Conservation (phyloP, 208 protist species). For the Trypanosoma vivax region DNA sequence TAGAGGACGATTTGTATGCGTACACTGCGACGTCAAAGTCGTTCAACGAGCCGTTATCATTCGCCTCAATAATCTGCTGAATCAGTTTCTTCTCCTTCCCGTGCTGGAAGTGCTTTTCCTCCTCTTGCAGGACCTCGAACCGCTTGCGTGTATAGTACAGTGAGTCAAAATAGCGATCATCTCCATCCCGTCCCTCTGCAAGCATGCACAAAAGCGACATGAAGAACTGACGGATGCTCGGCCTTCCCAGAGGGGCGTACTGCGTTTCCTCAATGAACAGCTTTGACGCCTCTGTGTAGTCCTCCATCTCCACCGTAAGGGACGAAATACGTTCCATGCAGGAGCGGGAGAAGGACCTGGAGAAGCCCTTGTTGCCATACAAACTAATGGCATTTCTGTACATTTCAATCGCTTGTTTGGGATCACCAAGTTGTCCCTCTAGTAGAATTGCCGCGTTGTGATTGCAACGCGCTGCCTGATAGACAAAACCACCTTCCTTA, state of each 20-base stretch:
- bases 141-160: slow-evolving; percentile 57
- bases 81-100: slow-evolving; percentile 70
- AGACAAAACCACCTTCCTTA: slow-evolving; percentile 21
- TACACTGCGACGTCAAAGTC: slow-evolving; percentile 57
- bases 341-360: slow-evolving; percentile 30
- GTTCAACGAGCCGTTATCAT: slow-evolving; percentile 50
- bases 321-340: slow-evolving; percentile 53
- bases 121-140: slow-evolving; percentile 58
- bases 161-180: slow-evolving; percentile 62
- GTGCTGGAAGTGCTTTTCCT: slow-evolving; percentile 56
- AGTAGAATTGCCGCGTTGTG: slow-evolving; percentile 52
- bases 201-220: slow-evolving; percentile 53
- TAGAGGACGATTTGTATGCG: slow-evolving; percentile 47
- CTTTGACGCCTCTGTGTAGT: slow-evolving; percentile 45
- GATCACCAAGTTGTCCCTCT: slow-evolving; percentile 35
- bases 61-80: slow-evolving; percentile 37
- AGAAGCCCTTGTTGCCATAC: slow-evolving; percentile 30
- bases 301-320: slow-evolving; percentile 31
- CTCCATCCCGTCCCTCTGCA: slow-evolving; percentile 32
- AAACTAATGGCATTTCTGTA: slow-evolving; percentile 46
- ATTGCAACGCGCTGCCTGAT: slow-evolving; percentile 65
- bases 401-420: slow-evolving; percentile 31
- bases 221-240: slow-evolving; percentile 44
- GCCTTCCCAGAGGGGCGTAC: slow-evolving; percentile 21
- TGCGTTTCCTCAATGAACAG: slow-evolving; percentile 40